phyloP scores from a whole-genome alignment of 2,329 filamentous ascomycete genomes.

The Furcasterigmium sp. region DNA sequence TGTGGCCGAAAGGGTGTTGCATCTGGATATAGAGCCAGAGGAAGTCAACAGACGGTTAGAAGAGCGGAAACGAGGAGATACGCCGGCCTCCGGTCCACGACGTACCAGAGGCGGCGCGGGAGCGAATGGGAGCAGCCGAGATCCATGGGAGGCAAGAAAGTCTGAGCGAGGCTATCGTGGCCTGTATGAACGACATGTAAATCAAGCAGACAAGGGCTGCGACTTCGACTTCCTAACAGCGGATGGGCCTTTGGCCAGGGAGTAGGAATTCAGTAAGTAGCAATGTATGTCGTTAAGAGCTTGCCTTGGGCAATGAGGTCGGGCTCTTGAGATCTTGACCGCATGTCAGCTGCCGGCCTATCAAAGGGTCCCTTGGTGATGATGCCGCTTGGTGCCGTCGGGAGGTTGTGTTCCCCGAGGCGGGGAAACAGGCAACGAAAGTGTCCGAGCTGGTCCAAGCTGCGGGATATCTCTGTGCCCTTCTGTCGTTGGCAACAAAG shows the following conservation, averaged over 20 bases:
- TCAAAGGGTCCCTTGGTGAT: too few relatives aligned
- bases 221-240: slow-evolving; percentile 59
- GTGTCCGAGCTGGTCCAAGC: too few relatives aligned
- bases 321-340: too few relatives aligned
- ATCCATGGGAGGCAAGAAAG: slow-evolving; percentile 28
- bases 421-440: too few relatives aligned
- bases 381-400: too few relatives aligned
- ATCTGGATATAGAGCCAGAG: slow-evolving; percentile 58
- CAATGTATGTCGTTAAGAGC: too few relatives aligned
- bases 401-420: too few relatives aligned
- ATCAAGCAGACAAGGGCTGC: slow-evolving; percentile 52
- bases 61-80: slow-evolving; percentile 50
- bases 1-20: slow-evolving; percentile 57
- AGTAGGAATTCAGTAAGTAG: too few relatives aligned
- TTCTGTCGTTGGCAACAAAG: too few relatives aligned
- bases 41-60: slow-evolving; percentile 60
- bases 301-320: too few relatives aligned
- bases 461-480: too few relatives aligned
- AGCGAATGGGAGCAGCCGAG: slow-evolving; percentile 16
- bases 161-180: slow-evolving; percentile 51
- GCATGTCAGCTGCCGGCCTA: too few relatives aligned
- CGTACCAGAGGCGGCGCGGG: slow-evolving; percentile 19
- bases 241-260: slow-evolving; percentile 24
- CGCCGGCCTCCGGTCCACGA: slow-evolving; percentile 47
- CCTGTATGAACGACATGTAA: slow-evolving; percentile 53